Evolutionary conservation across 2,329 filamentous ascomycete genomes (phyloP), one percentile per base, ranked within the genome.

Genomic region (Cercospora sp.): DNA sequence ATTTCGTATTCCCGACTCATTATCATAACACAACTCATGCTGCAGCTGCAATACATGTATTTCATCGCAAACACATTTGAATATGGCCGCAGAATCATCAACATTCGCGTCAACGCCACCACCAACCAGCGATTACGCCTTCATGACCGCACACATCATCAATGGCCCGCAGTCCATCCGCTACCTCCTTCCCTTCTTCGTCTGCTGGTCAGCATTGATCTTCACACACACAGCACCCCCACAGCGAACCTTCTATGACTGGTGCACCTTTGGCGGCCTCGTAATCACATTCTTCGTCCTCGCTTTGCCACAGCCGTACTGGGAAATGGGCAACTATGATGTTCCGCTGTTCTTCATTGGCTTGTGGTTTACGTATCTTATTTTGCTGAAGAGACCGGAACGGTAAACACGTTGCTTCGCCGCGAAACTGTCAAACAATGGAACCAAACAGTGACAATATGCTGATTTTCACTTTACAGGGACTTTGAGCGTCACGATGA

Each of bases 281-380:
- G 30, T 60, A 5, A 16, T 42, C 7, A 45, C 23, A 9, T 26
- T 60, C 13, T 45, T 42, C 31, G 5, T 5, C 16, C 9, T 36
- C 13, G 20, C 33, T 26, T 30, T 36, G n/a, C 18, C 18, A 7
- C 30, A 13, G 9, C n/a, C 31, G 7, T 60, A 45, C 33, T 28
- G 20, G 58, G 58, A 45, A 12, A 60, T 60, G 58, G 58, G 58
- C 1, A 60, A 60, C 39, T 60, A 30, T n/a, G 58, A 60, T 42
- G n/a, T 60, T 18, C 12, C n/a, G n/a, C 23, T 23, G 10, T 60
- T 60, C 13, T 60, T 26, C 58, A 39, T 45, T 23, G 18, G 23
- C 5, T 4, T 60, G 13, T 60, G 58, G 58, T 39, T 39, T n/a
- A 26, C 33, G 10, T 60, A 60, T 9, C 33, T 60, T 9, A 26